Percentiles rank a stretch among this genome's conserved stretches.
These are phyloP conservation scores for Sphagnum magellanicum DNA, from an alignment of 228 moss, liverwort and hornwort species.

Conservation along the genomic window DNA sequence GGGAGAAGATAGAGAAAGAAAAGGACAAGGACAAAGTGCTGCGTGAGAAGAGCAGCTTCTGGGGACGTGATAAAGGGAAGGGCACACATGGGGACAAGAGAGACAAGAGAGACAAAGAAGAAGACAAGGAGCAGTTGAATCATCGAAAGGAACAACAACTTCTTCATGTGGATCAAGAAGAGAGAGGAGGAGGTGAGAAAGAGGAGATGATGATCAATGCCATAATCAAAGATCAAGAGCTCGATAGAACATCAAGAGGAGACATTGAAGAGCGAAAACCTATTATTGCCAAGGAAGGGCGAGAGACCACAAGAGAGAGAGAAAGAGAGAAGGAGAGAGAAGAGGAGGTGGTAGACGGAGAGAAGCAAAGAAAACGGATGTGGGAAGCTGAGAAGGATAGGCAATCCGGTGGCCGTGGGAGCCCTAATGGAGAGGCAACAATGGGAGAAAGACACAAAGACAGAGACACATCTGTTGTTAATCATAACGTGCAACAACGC, in stretches of 20 bases:
- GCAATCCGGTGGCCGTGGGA: conserved; percentile 22
- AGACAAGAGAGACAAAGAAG: conserved; percentile 49
- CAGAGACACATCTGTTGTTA: conserved; percentile 8
- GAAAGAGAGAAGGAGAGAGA: conserved; percentile 40
- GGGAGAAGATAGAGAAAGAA: conserved; percentile 10
- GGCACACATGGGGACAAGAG: conserved; percentile 6
- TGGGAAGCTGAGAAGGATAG: conserved; percentile 63
- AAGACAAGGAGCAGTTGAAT: conserved; percentile 46
- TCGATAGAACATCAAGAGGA: no score
- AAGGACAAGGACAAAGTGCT: conserved; percentile 14
- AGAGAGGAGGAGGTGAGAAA: no score
- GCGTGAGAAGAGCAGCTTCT: background rate
- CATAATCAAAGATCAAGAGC: no score
- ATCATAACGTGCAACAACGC: conserved; percentile 69
- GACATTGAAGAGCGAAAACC: conserved; percentile 33
- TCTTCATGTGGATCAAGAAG: no score
- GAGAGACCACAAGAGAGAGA: conserved; percentile 31
- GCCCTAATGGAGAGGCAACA: conserved; percentile 22
- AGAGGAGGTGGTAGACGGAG: conserved; percentile 39
- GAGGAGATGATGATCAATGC: no score
- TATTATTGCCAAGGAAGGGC: conserved; percentile 37
- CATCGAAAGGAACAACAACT: conserved; percentile 20
- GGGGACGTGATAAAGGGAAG: conserved; percentile 31
- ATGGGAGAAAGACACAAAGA: conserved; percentile 55
- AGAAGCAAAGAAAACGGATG: conserved; percentile 49